Evolutionary conservation across 129 eudicot species (phyloP), one percentile per base, ranked within the genome.

Genomic region (Tanacetum coccineum): DNA sequence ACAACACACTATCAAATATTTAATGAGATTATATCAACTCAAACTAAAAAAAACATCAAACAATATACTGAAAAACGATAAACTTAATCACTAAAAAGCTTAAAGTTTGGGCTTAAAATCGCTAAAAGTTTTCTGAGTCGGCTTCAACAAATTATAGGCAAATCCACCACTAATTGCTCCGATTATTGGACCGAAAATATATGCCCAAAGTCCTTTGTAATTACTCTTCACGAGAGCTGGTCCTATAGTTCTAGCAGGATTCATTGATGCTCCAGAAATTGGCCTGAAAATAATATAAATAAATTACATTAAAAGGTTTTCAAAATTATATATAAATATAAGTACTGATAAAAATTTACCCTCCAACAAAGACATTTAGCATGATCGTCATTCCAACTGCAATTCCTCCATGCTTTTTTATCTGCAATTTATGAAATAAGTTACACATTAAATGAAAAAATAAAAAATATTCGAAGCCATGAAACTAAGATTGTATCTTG

Each of bases 191-290:
- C 96, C 97, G 6, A 76, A 8, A 3, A 91, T 64, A 58, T 87
- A 91, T 0, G 87, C 83, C 96, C 96, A 91, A 0, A 87, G 69
- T 68, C 85, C 96, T 22, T 71, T 75, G 62, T 65, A 85, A 3
- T 65, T 79, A 25, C 50, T 66, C 64, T 44, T 81, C 49, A 87
- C 90, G 4, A 91, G 18, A 22, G 97, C 97, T 46, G 97, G 97
- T 39, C 97, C 97, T 63, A 91, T 36, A 71, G 94, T 91, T 72
- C 97, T 79, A 13, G 96, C 97, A 7, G 97, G 97, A 71, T 91
- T 91, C 97, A 91, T 85, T 5, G 97, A 91, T 59, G 95, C 97
- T 71, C 96, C 97, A 11, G 97, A 87, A 69, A 87, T 80, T 2
- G 93, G 84, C 83, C 98, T 91, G 77, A 70, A 66, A 2, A 42